These are phyloP conservation scores for Trypanosoma vivax DNA, from an alignment of 208 protist species.

Conservation along the genomic window DNA sequence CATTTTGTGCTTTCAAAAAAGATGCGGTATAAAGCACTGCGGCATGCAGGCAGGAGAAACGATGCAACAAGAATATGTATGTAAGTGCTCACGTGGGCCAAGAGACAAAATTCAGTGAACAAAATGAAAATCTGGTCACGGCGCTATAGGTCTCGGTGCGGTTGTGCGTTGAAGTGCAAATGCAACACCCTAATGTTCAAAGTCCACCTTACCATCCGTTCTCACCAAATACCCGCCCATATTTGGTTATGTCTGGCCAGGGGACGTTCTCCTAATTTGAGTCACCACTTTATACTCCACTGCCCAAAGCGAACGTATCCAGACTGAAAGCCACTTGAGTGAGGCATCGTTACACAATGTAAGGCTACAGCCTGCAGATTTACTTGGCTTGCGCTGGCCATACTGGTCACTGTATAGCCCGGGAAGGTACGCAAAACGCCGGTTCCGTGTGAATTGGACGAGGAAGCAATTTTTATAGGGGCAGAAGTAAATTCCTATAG, in stretches of 20 bases:
- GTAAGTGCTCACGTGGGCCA: too few species aligned
- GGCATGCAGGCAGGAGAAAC: too few species aligned
- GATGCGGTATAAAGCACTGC: too few species aligned
- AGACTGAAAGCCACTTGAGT: slow-evolving; percentile 33
- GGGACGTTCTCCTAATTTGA: slow-evolving; percentile 15
- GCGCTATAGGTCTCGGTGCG: too few species aligned
- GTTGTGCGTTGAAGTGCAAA: background rate
- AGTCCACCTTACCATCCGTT: background rate
- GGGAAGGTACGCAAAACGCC: slow-evolving; percentile 16
- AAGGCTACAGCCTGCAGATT: slow-evolving; percentile 30
- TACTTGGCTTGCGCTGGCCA: slow-evolving; percentile 31
- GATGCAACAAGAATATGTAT: too few species aligned
- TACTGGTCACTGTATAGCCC: slow-evolving; percentile 70
- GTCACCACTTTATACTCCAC: slow-evolving; percentile 47
- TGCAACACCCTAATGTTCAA: background rate
- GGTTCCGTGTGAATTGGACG: slow-evolving; percentile 39
- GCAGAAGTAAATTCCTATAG: slow-evolving; percentile 50
- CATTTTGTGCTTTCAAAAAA: too few species aligned
- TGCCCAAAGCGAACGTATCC: slow-evolving; percentile 61
- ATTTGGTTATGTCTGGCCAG: slow-evolving; percentile 19
- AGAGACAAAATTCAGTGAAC: too few species aligned
- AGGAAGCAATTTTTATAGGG: slow-evolving; percentile 26
- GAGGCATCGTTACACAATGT: slow-evolving; percentile 21
- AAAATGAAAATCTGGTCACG: too few species aligned
- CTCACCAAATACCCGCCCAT: background rate